Evolutionary conservation across 1,284 basidiomycete species (phyloP), one percentile per base, ranked within the genome.

Genomic region (Cerioporus squamosus): DNA sequence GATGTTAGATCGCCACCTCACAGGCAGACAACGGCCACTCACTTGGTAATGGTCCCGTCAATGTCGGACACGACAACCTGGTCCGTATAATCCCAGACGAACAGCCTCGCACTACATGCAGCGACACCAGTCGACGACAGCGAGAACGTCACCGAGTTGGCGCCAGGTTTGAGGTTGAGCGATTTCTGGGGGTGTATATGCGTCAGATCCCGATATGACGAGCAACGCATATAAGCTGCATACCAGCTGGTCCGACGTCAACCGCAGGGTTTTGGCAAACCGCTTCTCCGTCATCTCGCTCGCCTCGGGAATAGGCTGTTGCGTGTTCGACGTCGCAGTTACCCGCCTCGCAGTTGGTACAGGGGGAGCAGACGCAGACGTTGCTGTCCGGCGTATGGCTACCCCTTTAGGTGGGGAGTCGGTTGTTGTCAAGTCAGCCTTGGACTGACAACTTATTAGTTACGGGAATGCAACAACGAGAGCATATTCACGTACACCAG

Each of bases 11-110:
- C 26, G 9, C 26, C 26, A 29, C 9, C 3, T 29, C 1, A 29
- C 3, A 29, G 26, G n/a, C n/a, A n/a, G n/a, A n/a, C n/a, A 3
- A 29, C 3, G 26, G 26, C 17, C 4, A 38, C 26, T 69, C 85
- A 96, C 94, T 97, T 98, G 36, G 97, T 99, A 72, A 99, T 99
- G 0, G 97, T 99, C 2, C 97, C 97, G 71, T 99, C 97, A 62
- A 99, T 99, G 72, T 99, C 97, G 36, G 96, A 98, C 44, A 99
- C 89, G 33, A 99, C 93, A 22, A 99, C 87, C 24, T 86, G 84
- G 72, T 98, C 94, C 9, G 86, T 89, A 26, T 88, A 86, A 61
- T 98, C 94, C 97, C 96, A 99, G 17, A 99, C 80, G 67, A 99
- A 99, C 65, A 99, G 93, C 4, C 95, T 84, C 9, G 97, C 95